Evolutionary conservation across 345 rosid species (phyloP).

Genomic region (Turnera subulata): DNA sequence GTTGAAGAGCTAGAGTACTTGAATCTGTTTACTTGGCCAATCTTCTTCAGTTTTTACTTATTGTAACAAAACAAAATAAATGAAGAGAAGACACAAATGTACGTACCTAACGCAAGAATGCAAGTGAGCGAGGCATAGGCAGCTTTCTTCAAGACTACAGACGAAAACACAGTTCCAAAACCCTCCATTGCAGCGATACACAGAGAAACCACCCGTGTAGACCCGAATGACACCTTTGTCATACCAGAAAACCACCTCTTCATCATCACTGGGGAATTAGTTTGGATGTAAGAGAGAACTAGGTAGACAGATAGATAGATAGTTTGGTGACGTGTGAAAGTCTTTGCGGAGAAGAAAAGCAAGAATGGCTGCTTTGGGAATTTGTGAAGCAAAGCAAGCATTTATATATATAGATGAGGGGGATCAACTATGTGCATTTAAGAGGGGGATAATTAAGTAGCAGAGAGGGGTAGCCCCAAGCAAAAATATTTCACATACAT

Average conservation of each 20-base stretch:
- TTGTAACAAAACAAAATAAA: too few relatives aligned
- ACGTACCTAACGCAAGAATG: constrained; percentile 52
- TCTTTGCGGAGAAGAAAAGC: constrained; percentile 5
- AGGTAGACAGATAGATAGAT: not conserved
- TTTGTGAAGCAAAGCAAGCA: not conserved
- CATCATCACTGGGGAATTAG: constrained; percentile 11
- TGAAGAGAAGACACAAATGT: not conserved
- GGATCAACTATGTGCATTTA: not conserved
- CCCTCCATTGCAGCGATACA: constrained; percentile 21
- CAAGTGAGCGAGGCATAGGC: constrained; percentile 45
- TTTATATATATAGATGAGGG: not conserved
- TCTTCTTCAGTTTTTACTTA: too few relatives aligned
- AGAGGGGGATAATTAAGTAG: not conserved
- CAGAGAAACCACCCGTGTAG: constrained; percentile 20
- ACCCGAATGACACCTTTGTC: constrained; percentile 15
- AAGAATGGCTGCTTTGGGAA: not conserved
- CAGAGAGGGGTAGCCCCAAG: too few relatives aligned
- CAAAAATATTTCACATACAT: too few relatives aligned
- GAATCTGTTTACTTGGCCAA: too few relatives aligned
- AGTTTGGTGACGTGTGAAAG: not conserved
- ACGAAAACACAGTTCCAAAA: constrained; percentile 12
- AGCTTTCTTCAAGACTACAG: constrained; percentile 23
- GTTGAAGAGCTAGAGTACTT: too few relatives aligned
- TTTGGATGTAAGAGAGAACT: not conserved
- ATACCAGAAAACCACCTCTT: constrained; percentile 21